These are phyloP conservation scores for Ocimum tenuiflorum DNA, from an alignment of 257 asterid genomes.

Conservation along the genomic window DNA sequence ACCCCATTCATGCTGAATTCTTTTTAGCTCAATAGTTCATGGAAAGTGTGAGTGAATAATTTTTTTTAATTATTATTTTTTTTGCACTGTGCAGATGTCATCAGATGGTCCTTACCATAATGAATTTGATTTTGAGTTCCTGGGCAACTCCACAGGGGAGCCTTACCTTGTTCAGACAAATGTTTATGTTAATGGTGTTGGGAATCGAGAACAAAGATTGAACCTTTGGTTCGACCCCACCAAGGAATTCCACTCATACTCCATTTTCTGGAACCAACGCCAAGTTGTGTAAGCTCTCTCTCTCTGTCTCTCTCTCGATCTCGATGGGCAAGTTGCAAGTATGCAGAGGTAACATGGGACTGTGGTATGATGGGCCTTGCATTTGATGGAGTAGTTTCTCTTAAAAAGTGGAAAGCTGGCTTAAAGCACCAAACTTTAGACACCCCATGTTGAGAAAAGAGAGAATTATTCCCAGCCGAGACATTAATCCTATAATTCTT, in stretches of 20 bases:
- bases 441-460: too few relatives aligned
- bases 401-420: conserved; percentile 13
- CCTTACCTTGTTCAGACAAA: conserved; percentile 80
- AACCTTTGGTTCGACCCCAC: conserved; percentile 90
- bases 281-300: conserved; percentile 61
- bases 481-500: too few relatives aligned
- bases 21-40: too few relatives aligned
- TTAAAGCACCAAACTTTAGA: conserved; percentile 2
- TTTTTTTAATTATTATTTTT: too few relatives aligned
- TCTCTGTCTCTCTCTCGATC: neutral
- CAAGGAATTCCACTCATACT: conserved; percentile 65
- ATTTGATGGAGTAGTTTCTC: conserved; percentile 2
- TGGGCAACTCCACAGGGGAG: conserved; percentile 77
- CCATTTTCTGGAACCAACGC: conserved; percentile 61
- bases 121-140: conserved; percentile 81
- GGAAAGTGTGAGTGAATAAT: too few relatives aligned
- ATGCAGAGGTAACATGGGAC: too few relatives aligned
- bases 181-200: conserved; percentile 70
- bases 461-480: too few relatives aligned
- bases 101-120: conserved; percentile 71
- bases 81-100: conserved; percentile 52
- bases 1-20: too few relatives aligned
- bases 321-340: neutral
- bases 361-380: neutral
- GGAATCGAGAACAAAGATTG: conserved; percentile 76